A percentile compares a stretch with the other conserved stretches of the same genome.
phyloP scores from a whole-genome alignment of 139 green algal species.

The Haematococcus lacustris region DNA sequence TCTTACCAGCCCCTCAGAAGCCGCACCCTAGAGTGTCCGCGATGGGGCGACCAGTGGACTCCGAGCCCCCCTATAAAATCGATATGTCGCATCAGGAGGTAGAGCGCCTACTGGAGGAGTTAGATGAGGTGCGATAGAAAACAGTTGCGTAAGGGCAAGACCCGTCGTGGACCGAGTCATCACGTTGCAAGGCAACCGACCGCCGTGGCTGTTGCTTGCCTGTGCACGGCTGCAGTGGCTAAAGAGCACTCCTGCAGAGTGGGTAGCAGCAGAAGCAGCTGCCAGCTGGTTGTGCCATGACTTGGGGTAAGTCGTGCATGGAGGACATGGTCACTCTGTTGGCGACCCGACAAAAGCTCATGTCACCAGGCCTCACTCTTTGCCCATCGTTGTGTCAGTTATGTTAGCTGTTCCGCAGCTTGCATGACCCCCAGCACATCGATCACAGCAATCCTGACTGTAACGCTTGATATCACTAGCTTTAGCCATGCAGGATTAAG shows the following conservation, averaged over 20 bases:
- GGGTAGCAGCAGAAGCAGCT: slow-evolving; percentile 11
- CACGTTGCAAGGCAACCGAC: not conserved
- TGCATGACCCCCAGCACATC: too few species aligned
- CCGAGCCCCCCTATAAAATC: slow-evolving; percentile 18
- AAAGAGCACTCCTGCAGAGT: slow-evolving; percentile 8
- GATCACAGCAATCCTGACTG: too few species aligned
- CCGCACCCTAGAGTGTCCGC: too few species aligned
- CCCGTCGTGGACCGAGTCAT: too few species aligned
- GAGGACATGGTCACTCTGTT: too few species aligned
- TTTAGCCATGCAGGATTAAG: too few species aligned
- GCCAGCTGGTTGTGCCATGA: slow-evolving; percentile 17
- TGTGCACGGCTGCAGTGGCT: slow-evolving; percentile 1
- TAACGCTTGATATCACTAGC: too few species aligned
- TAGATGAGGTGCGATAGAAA: slow-evolving; percentile 29
- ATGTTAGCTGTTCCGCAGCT: too few species aligned
- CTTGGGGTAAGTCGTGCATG: slow-evolving; percentile 4
- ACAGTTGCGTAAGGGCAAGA: not conserved
- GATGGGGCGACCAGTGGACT: slow-evolving; percentile 9
- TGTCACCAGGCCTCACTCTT: too few species aligned
- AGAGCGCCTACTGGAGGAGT: slow-evolving; percentile 32
- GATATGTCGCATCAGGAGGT: slow-evolving; percentile 44
- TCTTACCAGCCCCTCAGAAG: too few species aligned
- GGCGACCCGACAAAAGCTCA: not conserved
- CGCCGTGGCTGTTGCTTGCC: not conserved
- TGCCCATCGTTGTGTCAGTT: too few species aligned